Evolutionary conservation across 1,139 yeast species (phyloP).

Genomic region (Saccharomyces hybrid): DNA sequence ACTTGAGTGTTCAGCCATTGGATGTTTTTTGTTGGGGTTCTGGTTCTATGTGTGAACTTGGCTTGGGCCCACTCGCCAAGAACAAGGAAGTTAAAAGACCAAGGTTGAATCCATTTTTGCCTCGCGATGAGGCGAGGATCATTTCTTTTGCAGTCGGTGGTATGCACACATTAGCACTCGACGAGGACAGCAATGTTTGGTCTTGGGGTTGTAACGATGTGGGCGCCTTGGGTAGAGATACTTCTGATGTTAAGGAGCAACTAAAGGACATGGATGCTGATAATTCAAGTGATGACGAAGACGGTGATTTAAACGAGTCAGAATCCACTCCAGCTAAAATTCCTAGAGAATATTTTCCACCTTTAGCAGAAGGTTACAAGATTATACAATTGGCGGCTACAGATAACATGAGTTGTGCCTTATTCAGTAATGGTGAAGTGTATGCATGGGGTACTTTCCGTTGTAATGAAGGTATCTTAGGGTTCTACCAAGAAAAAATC

Average conservation of each 20-base stretch:
- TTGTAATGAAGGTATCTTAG: constrained; percentile 84
- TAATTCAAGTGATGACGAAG: constrained; percentile 53
- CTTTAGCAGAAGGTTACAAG: constrained; percentile 34
- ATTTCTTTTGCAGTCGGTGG: constrained; percentile 93
- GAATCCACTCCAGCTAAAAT: constrained; percentile 86
- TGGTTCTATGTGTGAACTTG: constrained; percentile 95
- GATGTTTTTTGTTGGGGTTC: constrained; percentile 93
- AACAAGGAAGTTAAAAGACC: constrained; percentile 95
- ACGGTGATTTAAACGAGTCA: constrained; percentile 75
- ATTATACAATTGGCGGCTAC: constrained; percentile 88
- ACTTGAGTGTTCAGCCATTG: constrained; percentile 36
- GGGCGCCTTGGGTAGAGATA: constrained; percentile 83
- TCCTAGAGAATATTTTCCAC: constrained; percentile 49
- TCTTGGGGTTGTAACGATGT: constrained; percentile 98
- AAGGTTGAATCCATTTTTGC: constrained; percentile 71
- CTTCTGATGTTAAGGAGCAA: constrained; percentile 50
- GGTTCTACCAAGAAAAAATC: constrained; percentile 59
- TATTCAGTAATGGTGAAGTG: constrained; percentile 76
- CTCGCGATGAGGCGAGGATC: constrained; percentile 53
- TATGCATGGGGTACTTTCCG: constrained; percentile 98
- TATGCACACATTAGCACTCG: constrained; percentile 84
- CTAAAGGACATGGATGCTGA: constrained; percentile 58
- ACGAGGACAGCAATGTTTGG: constrained; percentile 68
- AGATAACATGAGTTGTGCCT: constrained; percentile 78
- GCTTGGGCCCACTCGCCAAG: constrained; percentile 81